Evolutionary conservation across 495 filamentous ascomycete species (phyloP).

Genomic region (Aspergillus hancockii): DNA sequence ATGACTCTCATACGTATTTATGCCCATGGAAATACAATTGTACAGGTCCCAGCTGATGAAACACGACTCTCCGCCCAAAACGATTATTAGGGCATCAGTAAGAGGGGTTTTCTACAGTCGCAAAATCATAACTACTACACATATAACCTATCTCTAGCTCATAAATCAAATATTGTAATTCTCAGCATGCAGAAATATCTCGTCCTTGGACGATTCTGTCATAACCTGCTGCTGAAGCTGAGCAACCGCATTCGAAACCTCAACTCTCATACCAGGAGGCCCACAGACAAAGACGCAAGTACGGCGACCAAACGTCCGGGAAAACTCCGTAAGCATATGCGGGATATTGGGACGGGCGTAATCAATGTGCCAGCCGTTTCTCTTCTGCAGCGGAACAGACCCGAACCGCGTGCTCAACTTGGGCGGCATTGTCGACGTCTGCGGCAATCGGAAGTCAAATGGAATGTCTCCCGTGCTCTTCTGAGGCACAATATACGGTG

Average conservation of each 20-base stretch:
- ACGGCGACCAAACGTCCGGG: conserved; percentile 74
- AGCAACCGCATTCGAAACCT: conserved; percentile 82
- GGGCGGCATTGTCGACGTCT: conserved; percentile 7
- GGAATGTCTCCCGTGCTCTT: conserved; percentile 15
- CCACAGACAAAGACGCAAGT: conserved; percentile 95
- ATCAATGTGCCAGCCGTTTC: conserved; percentile 85
- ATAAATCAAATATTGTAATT: conserved; percentile 75
- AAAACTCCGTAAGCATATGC: conserved; percentile 79
- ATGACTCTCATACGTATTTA: not conserved
- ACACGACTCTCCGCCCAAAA: not conserved
- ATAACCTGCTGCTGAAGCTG: conserved; percentile 79
- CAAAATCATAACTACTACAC: conserved; percentile 5
- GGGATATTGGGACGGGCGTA: conserved; percentile 90
- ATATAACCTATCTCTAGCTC: conserved; percentile 7
- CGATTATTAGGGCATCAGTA: conserved; percentile 9
- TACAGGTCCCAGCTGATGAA: not conserved
- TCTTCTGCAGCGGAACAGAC: conserved; percentile 67
- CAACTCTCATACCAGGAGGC: conserved; percentile 80
- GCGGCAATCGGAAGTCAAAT: conserved; percentile 38
- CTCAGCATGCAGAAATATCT: conserved; percentile 94
- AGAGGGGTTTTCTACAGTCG: not conserved
- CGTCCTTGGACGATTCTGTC: conserved; percentile 73
- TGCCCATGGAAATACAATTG: not conserved
- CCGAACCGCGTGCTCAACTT: conserved; percentile 72
- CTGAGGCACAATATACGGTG: conserved; percentile 9